Conservation (phyloP, 1,284 basidiomycete species). For the Rhizoctonia solani region DNA sequence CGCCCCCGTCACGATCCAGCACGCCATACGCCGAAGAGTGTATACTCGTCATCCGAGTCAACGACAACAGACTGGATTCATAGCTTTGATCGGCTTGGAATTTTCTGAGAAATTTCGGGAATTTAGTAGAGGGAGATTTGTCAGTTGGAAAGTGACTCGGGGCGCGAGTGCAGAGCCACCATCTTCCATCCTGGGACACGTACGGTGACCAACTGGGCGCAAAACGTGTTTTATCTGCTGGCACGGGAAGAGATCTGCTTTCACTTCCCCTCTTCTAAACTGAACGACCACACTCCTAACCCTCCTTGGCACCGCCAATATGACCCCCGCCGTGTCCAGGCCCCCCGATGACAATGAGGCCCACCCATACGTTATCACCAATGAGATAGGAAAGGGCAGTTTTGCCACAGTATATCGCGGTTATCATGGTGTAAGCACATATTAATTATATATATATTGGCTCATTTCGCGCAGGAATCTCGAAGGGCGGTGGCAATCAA, state of each 20-base stretch:
- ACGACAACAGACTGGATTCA: background rate
- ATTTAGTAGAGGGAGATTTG: slow-evolving; percentile 1
- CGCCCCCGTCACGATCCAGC: no score
- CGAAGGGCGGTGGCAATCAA: slow-evolving; percentile 88
- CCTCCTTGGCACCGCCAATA: no score
- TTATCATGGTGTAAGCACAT: slow-evolving; percentile 73
- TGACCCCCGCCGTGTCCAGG: slow-evolving; percentile 29
- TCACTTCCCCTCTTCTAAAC: slow-evolving; percentile 3
- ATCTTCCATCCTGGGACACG: slow-evolving; percentile 13
- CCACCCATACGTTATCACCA: slow-evolving; percentile 71
- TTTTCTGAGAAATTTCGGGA: slow-evolving; percentile 29
- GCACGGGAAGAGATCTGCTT: background rate
- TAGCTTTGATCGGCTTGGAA: background rate
- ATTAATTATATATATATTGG: slow-evolving; percentile 1
- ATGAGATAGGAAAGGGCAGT: slow-evolving; percentile 82
- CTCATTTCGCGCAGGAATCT: slow-evolving; percentile 59
- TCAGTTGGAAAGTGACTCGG: slow-evolving; percentile 21
- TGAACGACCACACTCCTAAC: no score
- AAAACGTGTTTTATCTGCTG: slow-evolving; percentile 20
- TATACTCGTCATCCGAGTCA: background rate
- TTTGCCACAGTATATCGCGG: slow-evolving; percentile 97
- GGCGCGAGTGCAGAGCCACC: slow-evolving; percentile 15
- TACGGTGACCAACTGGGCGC: slow-evolving; percentile 19
- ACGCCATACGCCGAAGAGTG: background rate
- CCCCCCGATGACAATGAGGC: slow-evolving; percentile 63